Base-by-base conservation (phyloP, 768 basidiomycete genomes). In the Favolaschia claudopus region DNA sequence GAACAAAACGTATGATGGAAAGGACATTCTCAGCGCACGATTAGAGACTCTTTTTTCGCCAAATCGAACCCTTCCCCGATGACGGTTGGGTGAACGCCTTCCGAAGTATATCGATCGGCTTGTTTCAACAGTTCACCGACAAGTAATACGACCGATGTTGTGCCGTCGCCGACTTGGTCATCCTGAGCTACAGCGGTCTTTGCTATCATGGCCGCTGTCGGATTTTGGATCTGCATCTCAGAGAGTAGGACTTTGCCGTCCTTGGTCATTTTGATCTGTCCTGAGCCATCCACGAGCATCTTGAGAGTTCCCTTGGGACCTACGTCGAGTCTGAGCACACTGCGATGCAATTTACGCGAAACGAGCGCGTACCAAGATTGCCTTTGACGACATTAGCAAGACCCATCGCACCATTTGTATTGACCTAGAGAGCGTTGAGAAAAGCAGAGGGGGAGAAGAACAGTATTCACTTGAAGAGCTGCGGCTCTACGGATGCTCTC, bases 221-320 rank as follows among this genome's bases (percentile, higher is more conserved):
- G 97, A 74, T 99, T 99, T 77, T 93, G 92, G 67, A 99, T 99
- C 79, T 99, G 97, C 97, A 99, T 99, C 79, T 99, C 97, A 37
- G 95, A 96, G 57, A 99, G 82, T 54, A 99, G 78, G 37, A 98
- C 96, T 79, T 99, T 99, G 63, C 97, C 97, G 70, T 99, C 97
- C 82, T 99, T 99, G 64, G 97, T 99, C 93, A 99, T 96, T 85
- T 99, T 99, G 76, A 99, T 96, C 78, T 95, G 93, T 10, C 97
- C 97, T 14, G 96, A 83, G 55, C 97, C 97, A 76, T 99, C 97
- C 38, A 99, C 97, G 49, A 99, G 88, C 96, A 99, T 99, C 82
- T 99, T 99, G 66, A 98, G 85, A 0, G 97, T 99, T 58, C 97
- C 97, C 76, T 96, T 82, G 19, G 97, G 97, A 42, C 96, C 96